Base-by-base conservation (phyloP, 257 asterid genomes). In the Lycium ferocissimum region DNA sequence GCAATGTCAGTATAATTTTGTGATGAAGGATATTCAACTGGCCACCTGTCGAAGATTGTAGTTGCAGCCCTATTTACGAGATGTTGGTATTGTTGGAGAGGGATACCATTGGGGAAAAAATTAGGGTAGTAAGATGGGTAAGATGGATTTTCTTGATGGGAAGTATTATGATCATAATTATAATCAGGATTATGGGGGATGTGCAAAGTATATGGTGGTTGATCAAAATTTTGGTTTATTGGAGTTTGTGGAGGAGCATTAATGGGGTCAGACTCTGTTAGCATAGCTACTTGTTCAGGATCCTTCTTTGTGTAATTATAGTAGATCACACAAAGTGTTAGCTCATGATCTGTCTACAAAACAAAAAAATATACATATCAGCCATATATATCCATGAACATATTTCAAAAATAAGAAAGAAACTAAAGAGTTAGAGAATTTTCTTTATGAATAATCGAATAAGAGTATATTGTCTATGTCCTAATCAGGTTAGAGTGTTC, bases 301-400 rank as follows among this genome's bases (percentile, higher is more conserved):
- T 2, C 9, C 81, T 76, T 51, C 22, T 3, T 49, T 7, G 11
- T 3, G 17, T 0, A 10, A 49, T 22, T 2, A 49, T 22, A 6
- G 45, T 75, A 76, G 18, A 76, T 51, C 81, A 20, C 81, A 76
- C 43, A 49, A 51, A 76, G 14, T 22, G 22, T 76, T 14, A 76
- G n/a, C 81, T 76, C 81, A 7, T 51, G 15, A 1, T 2, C 15
- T 26, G 14, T 49, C 81, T 76, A 3, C 5, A 75, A 49, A 12
- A 4, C 3, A 0, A 17, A 40, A 0, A 9, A n/a, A 3, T 26
- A 26, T 26, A 26, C 33, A 26, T 26, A 26, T 72, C 33, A 72
- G 80, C 7, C 37, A 47, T 20, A 47, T 20, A 6, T 10, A 18
- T n/a, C 2, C 4, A 10, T 45, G 11, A n/a, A 47, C n/a, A 5